phyloP scores from a whole-genome alignment of 2,329 filamentous ascomycete species.

The Capronia coronata region DNA sequence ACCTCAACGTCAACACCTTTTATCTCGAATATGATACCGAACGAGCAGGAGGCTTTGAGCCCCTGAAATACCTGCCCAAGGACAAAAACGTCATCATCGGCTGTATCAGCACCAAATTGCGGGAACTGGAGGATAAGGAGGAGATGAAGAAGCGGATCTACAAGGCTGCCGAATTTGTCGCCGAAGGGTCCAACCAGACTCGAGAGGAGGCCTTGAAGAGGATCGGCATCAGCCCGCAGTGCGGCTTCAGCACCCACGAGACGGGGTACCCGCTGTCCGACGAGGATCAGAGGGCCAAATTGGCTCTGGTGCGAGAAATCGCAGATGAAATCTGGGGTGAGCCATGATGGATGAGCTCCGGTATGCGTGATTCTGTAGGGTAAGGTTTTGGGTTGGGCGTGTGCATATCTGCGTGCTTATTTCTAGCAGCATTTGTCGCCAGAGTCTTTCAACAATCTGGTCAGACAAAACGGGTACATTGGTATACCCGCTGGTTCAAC shows the following conservation, averaged over 20 bases:
- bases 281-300: constrained; percentile 62
- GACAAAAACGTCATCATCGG: constrained; percentile 55
- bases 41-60: constrained; percentile 55
- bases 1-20: constrained; percentile 55
- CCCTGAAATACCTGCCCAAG: constrained; percentile 50
- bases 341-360: constrained; percentile 31
- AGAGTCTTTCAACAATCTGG: too few species aligned
- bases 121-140: constrained; percentile 52
- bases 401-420: too few species aligned
- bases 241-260: constrained; percentile 63
- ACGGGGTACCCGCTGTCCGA: constrained; percentile 59
- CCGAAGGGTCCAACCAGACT: constrained; percentile 55
- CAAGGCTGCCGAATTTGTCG: constrained; percentile 57
- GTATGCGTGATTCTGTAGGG: too few species aligned
- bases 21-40: constrained; percentile 60
- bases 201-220: constrained; percentile 59
- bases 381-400: too few species aligned
- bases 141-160: constrained; percentile 51
- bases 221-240: constrained; percentile 58
- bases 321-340: constrained; percentile 62
- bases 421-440: too few species aligned
- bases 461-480: too few species aligned
- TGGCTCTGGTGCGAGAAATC: constrained; percentile 58
- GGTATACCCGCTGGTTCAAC: too few species aligned
- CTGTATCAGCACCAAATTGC: constrained; percentile 54